Evolutionary conservation across 2,329 filamentous ascomycete species (phyloP).

Genomic region (Beauveria australis): DNA sequence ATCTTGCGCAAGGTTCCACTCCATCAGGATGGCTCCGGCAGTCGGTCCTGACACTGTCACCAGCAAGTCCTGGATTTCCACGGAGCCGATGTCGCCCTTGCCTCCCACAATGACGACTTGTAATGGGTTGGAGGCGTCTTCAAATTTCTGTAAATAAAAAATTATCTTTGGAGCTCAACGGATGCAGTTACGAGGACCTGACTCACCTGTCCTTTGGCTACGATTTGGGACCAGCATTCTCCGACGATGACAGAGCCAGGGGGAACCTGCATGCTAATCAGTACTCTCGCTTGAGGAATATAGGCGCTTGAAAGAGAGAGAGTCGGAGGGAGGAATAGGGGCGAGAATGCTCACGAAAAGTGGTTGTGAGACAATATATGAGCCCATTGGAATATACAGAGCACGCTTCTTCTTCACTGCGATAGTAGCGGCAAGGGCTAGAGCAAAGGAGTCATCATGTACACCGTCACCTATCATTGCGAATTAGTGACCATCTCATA

Average conservation of each 20-base stretch:
- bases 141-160: constrained; percentile 24
- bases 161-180: background rate
- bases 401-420: background rate
- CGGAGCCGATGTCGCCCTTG: constrained; percentile 42
- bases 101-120: constrained; percentile 45
- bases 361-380: background rate
- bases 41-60: constrained; percentile 46
- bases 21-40: constrained; percentile 47
- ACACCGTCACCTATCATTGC: constrained; percentile 6
- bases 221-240: constrained; percentile 35
- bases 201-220: constrained; percentile 30
- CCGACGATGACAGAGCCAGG: constrained; percentile 35
- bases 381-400: background rate
- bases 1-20: constrained; percentile 47
- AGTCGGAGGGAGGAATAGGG: too few relatives aligned
- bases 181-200: background rate
- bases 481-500: background rate
- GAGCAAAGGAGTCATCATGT: constrained; percentile 35
- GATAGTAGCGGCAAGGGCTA: background rate
- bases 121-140: constrained; percentile 35
- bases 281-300: constrained; percentile 27
- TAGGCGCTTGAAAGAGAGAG: background rate
- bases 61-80: constrained; percentile 54
- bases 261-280: constrained; percentile 28
- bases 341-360: constrained; percentile 10